phyloP scores from a whole-genome alignment of 192 early-diverging fungal species.

The Spizellomyces punctatus region DNA sequence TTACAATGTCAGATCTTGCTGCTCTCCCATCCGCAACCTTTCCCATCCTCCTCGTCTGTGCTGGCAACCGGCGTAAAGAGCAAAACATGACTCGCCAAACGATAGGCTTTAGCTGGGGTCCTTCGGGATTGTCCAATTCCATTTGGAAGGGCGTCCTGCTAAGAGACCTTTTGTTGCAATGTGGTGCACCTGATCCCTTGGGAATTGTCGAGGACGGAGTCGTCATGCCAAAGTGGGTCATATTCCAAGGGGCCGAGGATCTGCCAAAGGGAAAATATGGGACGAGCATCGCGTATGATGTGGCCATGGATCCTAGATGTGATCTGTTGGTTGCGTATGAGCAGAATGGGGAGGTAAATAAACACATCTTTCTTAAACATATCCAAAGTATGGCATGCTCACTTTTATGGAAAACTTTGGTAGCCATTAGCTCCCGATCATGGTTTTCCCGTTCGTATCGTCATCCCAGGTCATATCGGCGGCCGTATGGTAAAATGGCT shows the following conservation, averaged over 20 bases:
- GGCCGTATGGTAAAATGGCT: slow-evolving; percentile 89
- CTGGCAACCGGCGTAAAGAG: slow-evolving; percentile 71
- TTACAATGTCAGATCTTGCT: slow-evolving; percentile 59
- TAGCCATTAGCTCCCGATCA: slow-evolving; percentile 70
- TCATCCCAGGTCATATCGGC: slow-evolving; percentile 84
- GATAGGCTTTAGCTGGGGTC: slow-evolving; percentile 67
- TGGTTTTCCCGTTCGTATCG: slow-evolving; percentile 78
- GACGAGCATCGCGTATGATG: slow-evolving; percentile 66
- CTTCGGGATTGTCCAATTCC: slow-evolving; percentile 57
- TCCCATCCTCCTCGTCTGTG: slow-evolving; percentile 64
- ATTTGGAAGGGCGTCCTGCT: slow-evolving; percentile 66
- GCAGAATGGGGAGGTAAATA: slow-evolving; percentile 67
- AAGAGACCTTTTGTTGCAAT: slow-evolving; percentile 46
- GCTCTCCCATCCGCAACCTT: slow-evolving; percentile 33
- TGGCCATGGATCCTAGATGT: slow-evolving; percentile 63
- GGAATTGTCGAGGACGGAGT: slow-evolving; percentile 20
- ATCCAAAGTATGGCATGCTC: too few species aligned
- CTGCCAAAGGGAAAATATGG: slow-evolving; percentile 74
- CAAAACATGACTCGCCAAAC: slow-evolving; percentile 66
- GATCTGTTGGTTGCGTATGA: slow-evolving; percentile 78
- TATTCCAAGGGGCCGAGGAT: slow-evolving; percentile 61
- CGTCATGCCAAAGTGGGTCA: slow-evolving; percentile 41
- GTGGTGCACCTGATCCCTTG: slow-evolving; percentile 2
- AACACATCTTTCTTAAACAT: too few species aligned
- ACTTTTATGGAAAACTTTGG: too few species aligned